phyloP scores from a whole-genome alignment of 495 filamentous ascomycete species.

The Aspergillus affinis region DNA sequence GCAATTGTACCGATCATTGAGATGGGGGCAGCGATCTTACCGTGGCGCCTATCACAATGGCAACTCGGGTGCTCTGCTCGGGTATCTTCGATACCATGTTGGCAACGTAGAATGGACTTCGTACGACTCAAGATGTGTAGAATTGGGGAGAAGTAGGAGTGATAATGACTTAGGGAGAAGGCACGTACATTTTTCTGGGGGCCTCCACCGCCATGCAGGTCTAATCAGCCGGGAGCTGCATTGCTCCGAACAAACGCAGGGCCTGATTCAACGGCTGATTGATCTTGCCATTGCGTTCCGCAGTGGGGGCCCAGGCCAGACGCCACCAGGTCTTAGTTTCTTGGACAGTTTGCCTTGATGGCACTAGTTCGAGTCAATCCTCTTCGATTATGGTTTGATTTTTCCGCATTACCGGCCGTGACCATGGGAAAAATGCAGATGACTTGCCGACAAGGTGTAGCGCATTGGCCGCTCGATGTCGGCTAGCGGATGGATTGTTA shows the following conservation, averaged over 20 bases:
- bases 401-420: neutral
- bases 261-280: neutral
- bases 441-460: neutral
- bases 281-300: conserved; percentile 1
- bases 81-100: neutral
- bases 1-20: neutral
- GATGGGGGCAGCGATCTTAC: conserved; percentile 2
- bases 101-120: neutral
- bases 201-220: conserved; percentile 1
- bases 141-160: neutral
- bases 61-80: neutral
- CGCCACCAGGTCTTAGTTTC: conserved; percentile 1
- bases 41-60: conserved; percentile 9
- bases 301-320: neutral
- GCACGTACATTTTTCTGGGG: neutral
- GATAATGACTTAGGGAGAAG: neutral
- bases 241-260: neutral
- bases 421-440: neutral
- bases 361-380: neutral
- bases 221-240: neutral
- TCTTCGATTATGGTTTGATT: neutral
- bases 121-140: neutral
- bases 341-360: neutral
- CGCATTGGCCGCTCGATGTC: neutral
- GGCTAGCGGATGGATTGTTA: neutral